These are phyloP conservation scores for Aspergillus texensis DNA, from an alignment of 2,329 filamentous ascomycete genomes.

Conservation along the genomic window DNA sequence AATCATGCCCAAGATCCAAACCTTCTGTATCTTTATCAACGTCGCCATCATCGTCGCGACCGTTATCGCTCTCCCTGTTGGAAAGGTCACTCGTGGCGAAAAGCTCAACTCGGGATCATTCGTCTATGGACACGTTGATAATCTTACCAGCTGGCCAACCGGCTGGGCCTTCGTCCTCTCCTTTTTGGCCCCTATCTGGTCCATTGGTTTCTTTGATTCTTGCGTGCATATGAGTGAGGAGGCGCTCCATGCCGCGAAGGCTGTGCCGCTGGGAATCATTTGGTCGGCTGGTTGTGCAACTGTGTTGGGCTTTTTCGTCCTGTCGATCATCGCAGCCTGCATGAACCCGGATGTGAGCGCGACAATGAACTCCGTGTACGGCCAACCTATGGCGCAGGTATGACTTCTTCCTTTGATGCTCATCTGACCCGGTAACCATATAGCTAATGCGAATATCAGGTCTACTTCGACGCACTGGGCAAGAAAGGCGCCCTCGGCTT, in stretches of 20 bases:
- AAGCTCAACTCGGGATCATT: constrained; percentile 45
- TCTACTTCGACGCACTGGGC: constrained; percentile 63
- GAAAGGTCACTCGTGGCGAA: constrained; percentile 37
- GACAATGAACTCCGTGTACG: constrained; percentile 54
- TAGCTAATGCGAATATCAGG: constrained; percentile 34
- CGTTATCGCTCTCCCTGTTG: constrained; percentile 60
- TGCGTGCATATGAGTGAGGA: constrained; percentile 65
- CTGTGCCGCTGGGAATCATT: constrained; percentile 62
- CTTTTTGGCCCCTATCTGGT: constrained; percentile 66
- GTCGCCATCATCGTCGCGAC: constrained; percentile 59
- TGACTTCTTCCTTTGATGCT: not conserved
- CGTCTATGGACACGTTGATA: constrained; percentile 61
- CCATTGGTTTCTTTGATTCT: constrained; percentile 56
- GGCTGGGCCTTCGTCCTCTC: constrained; percentile 63
- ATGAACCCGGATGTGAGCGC: constrained; percentile 57
- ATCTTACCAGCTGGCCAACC: constrained; percentile 60
- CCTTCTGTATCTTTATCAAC: constrained; percentile 59
- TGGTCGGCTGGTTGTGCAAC: constrained; percentile 55
- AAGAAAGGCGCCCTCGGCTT: constrained; percentile 61
- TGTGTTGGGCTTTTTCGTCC: constrained; percentile 61
- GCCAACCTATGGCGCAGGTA: constrained; percentile 60
- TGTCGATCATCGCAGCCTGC: constrained; percentile 61
- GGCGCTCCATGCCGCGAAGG: constrained; percentile 61
- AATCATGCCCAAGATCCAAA: constrained; percentile 63
- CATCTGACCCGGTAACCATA: not conserved